Base-by-base conservation (phyloP, 768 basidiomycete genomes). In the Pleurotus tuoliensis region DNA sequence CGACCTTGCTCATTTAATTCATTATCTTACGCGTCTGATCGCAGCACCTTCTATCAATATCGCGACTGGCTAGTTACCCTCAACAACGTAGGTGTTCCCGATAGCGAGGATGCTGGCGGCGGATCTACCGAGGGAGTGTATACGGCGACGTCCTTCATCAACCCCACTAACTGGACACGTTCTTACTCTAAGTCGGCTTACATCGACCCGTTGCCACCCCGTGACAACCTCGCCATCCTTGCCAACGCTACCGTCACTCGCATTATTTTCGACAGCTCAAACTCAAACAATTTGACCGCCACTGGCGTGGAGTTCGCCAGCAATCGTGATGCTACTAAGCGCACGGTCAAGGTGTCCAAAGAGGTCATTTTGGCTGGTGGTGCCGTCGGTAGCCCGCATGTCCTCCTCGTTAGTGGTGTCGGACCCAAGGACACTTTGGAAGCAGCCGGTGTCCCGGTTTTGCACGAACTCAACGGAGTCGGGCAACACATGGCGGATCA, bases 141-240 rank as follows among this genome's bases (percentile, higher is more conserved):
- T 63, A 74, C 87, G 63, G 75, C 83, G 0, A 77, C 84, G 3
- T 79, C 78, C 4, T 73, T 77, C 5, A 83, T 90, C 64, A 87
- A 87, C 69, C 80, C 82, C 1, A 55, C 72, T 24, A 87, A 86
- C 69, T 81, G 79, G 73, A 85, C 83, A 11, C 78, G 86, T 46
- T 83, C 81, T 1, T 87, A 87, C 69, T 75, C 85, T n/a, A 76
- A 79, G 56, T 78, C 83, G 0, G 86, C 80, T 3, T 87, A 87
- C 73, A 82, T 86, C 66, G 82, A 84, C 67, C 73, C 82, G 2
- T 70, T 83, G 13, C 79, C 83, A 2, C 76, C 80, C 6, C 75
- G 83, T 37, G 52, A 75, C 55, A 88, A 86, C 65, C 72, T 87
- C 39, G 79, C 80, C 62, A 80, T 87, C 56, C 73, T 87, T 16